Base-by-base conservation (phyloP, 73 alveolate species). In the Blepharisma japonicum region DNA sequence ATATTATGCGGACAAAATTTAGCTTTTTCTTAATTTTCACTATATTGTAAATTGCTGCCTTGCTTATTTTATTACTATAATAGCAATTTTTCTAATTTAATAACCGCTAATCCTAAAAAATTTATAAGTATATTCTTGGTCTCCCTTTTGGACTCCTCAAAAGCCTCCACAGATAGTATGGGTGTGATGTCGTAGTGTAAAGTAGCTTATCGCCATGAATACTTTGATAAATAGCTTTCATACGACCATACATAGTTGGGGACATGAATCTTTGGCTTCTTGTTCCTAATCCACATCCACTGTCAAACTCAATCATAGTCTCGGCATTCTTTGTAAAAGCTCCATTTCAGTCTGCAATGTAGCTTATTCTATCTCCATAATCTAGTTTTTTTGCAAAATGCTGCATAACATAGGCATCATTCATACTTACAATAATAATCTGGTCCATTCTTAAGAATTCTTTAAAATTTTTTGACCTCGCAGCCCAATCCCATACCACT, bases 401-500 rank as follows among this genome's bases (percentile, higher is more conserved):
- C 47, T 8, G 23, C 74, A 61, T 61, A 11, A 61, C 74, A 25
- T 20, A 61, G 2, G 74, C 47, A 39, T 61, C 74, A 25, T 61
- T 61, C 74, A 8, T 61, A 14, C 47, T 14, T 8, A 61, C 74
- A 2, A 61, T 25, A 14, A 25, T 25, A 2, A 61, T 25, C 5
- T 61, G 6, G 47, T 61, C 46, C 23, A 61, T 61, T 14, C 23
- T 9, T 8, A 5, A 0, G 5, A 2, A 14, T 4, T 14, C 2
- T 25, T 61, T 25, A 1, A 18, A 1, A n/a, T 2, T 48, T 14
- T 25, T 39, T 5, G 74, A 61, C 18, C 47, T 39, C 5, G 18
- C 5, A 18, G 74, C 74, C 74, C 74, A 61, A 9, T 61, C 74
- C 18, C 23, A 61, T 14, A 61, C 74, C 48, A 61, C 74, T 61